A percentile compares a stretch with the other conserved stretches of the same genome.
These are phyloP conservation scores for Purpureocillium takamizusanense DNA, from an alignment of 2,329 filamentous ascomycete species.

Conservation along the genomic window DNA sequence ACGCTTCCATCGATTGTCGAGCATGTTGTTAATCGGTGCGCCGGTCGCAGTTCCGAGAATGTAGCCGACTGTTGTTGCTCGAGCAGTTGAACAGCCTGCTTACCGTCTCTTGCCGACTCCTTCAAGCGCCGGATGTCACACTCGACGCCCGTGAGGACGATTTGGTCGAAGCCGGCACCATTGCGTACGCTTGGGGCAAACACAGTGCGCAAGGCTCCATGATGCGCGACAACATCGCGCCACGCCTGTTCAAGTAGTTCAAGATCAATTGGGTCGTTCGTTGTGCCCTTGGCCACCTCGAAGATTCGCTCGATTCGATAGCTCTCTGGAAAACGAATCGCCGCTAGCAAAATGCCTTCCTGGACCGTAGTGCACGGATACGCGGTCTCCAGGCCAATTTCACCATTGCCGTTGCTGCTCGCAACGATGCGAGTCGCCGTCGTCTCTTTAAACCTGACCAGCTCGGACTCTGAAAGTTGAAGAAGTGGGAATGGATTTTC, in stretches of 20 bases:
- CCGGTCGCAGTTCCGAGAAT: neutral
- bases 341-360: slow-evolving; percentile 38
- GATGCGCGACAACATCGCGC: slow-evolving; percentile 19
- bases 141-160: neutral
- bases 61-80: neutral
- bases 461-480: neutral
- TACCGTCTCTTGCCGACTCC: neutral
- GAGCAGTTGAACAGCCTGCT: neutral
- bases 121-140: neutral
- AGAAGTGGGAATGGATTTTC: neutral
- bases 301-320: slow-evolving; percentile 37
- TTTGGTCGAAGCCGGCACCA: slow-evolving; percentile 11
- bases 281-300: slow-evolving; percentile 13
- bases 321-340: slow-evolving; percentile 28
- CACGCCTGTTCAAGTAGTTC: slow-evolving; percentile 24
- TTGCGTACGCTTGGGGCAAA: neutral
- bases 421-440: neutral
- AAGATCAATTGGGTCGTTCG: slow-evolving; percentile 8
- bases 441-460: neutral
- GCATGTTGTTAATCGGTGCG: neutral
- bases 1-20: neutral
- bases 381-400: slow-evolving; percentile 30
- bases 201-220: neutral
- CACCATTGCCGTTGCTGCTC: neutral
- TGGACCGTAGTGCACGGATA: slow-evolving; percentile 42